Percentiles rank a stretch among this genome's conserved stretches.
phyloP scores from a whole-genome alignment of 208 protist species.

The Leishmania tropica region DNA sequence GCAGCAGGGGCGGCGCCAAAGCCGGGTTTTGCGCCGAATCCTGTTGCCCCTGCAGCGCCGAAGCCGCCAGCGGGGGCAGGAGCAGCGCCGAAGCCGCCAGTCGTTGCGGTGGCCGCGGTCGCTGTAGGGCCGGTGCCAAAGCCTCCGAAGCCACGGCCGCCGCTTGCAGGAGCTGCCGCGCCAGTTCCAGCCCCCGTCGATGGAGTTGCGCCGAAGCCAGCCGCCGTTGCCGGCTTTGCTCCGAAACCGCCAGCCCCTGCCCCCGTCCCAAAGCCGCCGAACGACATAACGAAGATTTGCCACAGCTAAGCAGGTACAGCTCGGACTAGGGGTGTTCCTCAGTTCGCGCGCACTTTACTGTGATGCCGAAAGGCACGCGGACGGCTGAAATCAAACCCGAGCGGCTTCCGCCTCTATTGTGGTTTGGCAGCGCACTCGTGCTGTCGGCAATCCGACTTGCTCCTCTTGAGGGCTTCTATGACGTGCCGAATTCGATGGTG shows the following conservation, averaged over 20 bases:
- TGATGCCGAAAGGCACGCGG: neutral
- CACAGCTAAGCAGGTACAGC: neutral
- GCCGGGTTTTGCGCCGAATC: slow-evolving; percentile 13
- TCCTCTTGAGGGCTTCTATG: neutral
- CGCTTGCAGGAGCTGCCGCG: neutral
- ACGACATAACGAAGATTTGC: slow-evolving; percentile 2
- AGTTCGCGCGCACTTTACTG: neutral
- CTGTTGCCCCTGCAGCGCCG: slow-evolving; percentile 17
- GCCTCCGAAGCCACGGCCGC: slow-evolving; percentile 13
- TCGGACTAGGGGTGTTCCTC: neutral
- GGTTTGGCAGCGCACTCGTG: neutral
- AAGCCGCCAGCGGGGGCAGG: slow-evolving; percentile 27
- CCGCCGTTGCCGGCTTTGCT: slow-evolving; percentile 8
- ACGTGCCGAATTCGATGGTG: neutral
- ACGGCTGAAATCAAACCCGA: neutral
- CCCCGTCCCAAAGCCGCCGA: slow-evolving; percentile 40
- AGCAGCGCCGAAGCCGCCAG: slow-evolving; percentile 37
- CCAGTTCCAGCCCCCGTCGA: neutral
- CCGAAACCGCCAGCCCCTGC: slow-evolving; percentile 13
- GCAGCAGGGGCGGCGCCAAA: slow-evolving; percentile 18
- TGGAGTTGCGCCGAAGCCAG: slow-evolving; percentile 29
- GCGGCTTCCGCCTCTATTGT: neutral
- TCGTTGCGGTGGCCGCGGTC: slow-evolving; percentile 6
- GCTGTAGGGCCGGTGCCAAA: slow-evolving; percentile 17
- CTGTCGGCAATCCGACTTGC: neutral